Base-by-base conservation (phyloP, 306 rosid species). In the Corylus avellana region DNA sequence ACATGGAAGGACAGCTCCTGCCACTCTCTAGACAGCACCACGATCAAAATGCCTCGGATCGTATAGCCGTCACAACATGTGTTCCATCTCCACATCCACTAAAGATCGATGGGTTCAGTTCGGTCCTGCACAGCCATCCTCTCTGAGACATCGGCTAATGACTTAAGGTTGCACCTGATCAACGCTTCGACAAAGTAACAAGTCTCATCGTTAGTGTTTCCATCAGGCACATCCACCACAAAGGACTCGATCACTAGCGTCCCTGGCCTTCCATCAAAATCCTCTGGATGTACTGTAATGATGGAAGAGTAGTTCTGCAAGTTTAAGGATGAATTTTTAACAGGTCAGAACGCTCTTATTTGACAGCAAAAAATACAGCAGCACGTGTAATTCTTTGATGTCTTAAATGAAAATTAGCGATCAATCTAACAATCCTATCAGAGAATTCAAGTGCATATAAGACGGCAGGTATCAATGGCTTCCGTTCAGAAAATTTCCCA, bases 71-170 rank as follows among this genome's bases (percentile, higher is more conserved):
- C 62, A 79, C 61, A 57, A 79, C 85, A 86, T 86, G 80, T 67
- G 67, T 63, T 76, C 78, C 81, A 35, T 66, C 81, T 83, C 80
- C 66, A 35, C 42, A 74, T 77, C 80, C 76, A 68, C 78, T 87
- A 92, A 20, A 75, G 85, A 72, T 85, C 83, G 84, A 93, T 85
- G 18, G 90, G 91, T 77, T 88, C 96, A 0, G 90, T 88, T 76
- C 84, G 85, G 72, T 90, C 98, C 86, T 83, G 96, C 85, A 90
- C 94, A 0, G 99, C 99, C 97, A 93, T 93, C 82, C 99, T 86
- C 90, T 96, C 98, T 0, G 99, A 96, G 84, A 96, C 98, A 78
- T 91, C 96, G n/a, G 97, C 94, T 86, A 96, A 87, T 17, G 99
- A 90, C 82, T 92, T 96, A 44, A 96, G 90, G 84, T 96, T 96